These are phyloP conservation scores for Gaultheria prostrata DNA, from an alignment of 148 eudicot species.

Conservation along the genomic window DNA sequence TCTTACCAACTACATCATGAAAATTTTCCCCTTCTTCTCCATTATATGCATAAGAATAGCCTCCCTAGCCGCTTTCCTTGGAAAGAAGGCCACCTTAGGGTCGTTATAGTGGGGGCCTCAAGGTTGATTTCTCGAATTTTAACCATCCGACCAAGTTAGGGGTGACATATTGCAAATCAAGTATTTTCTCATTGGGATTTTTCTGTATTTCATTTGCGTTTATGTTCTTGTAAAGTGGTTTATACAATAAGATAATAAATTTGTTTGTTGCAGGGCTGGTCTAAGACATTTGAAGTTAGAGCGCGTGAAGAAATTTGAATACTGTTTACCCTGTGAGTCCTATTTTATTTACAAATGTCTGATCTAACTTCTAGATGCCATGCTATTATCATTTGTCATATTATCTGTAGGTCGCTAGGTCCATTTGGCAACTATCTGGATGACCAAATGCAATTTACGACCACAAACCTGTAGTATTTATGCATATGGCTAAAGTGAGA, in stretches of 20 bases:
- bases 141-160: background rate
- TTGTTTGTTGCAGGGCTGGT: slow-evolving; percentile 63
- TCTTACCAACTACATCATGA: background rate
- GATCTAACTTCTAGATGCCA: background rate
- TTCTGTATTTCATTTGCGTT: background rate
- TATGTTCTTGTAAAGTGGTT: background rate
- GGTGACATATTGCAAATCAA: background rate
- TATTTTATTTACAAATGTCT: background rate
- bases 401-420: background rate
- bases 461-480: background rate
- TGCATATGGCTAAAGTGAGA: background rate
- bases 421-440: background rate
- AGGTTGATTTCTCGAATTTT: background rate
- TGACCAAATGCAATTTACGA: background rate
- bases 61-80: background rate
- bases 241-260: background rate
- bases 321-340: slow-evolving; percentile 93
- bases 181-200: background rate
- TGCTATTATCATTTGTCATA: background rate
- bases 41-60: background rate
- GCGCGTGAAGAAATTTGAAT: slow-evolving; percentile 85
- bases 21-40: background rate
- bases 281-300: slow-evolving; percentile 75
- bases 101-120: background rate
- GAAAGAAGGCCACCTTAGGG: background rate